phyloP scores from a whole-genome alignment of 768 basidiomycete species.

The Trametes coccinea region DNA sequence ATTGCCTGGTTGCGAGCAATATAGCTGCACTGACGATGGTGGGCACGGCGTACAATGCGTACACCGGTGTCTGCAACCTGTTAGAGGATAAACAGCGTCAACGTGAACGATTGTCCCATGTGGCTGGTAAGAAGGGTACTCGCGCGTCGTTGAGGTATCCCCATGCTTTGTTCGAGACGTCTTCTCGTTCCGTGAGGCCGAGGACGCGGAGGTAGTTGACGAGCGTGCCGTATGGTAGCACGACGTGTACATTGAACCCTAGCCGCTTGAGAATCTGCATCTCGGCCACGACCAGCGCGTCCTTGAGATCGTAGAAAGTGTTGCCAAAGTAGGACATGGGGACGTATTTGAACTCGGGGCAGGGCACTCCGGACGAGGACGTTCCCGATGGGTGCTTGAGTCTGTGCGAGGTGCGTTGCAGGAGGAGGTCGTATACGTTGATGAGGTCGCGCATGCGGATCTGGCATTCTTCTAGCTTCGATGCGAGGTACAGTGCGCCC shows the following conservation, averaged over 20 bases:
- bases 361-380: constrained; percentile 35
- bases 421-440: constrained; percentile 88
- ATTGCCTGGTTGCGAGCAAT: constrained; percentile 71
- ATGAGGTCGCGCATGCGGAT: constrained; percentile 91
- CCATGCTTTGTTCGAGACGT: constrained; percentile 82
- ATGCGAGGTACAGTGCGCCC: constrained; percentile 48
- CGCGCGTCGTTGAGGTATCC: constrained; percentile 96
- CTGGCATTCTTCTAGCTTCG: constrained; percentile 91
- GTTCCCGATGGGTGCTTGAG: constrained; percentile 25
- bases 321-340: constrained; percentile 90
- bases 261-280: constrained; percentile 97
- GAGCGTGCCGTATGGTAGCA: constrained; percentile 89
- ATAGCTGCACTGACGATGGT: constrained; percentile 91
- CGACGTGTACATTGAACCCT: constrained; percentile 93
- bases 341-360: constrained; percentile 55
- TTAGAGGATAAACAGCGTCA: constrained; percentile 1
- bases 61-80: constrained; percentile 92
- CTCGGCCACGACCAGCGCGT: constrained; percentile 89
- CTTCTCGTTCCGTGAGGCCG: constrained; percentile 72
- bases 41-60: constrained; percentile 85
- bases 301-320: constrained; percentile 93
- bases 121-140: constrained; percentile 35
- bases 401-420: constrained; percentile 68
- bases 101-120: constrained; percentile 17
- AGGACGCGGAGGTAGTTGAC: constrained; percentile 93